These are phyloP conservation scores for Thoreauomyces humboldtii DNA, from an alignment of 192 early-diverging fungal genomes.

Conservation along the genomic window DNA sequence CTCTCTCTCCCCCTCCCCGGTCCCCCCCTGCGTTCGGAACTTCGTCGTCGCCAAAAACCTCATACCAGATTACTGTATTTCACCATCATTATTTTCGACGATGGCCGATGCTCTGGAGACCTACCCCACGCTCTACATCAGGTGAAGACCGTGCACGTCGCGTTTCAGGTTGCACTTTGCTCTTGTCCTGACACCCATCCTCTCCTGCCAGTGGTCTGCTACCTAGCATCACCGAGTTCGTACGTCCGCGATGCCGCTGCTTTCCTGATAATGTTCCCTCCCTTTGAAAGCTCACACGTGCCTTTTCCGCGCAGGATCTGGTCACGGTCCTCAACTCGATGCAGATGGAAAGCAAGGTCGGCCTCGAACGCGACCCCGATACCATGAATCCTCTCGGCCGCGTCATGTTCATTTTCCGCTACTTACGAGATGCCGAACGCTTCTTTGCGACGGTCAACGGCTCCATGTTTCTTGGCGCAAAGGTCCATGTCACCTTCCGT, in stretches of 20 bases:
- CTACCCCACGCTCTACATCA: conserved; percentile 48
- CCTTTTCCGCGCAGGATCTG: conserved; percentile 32
- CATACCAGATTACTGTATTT: too few species aligned
- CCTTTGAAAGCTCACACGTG: background rate
- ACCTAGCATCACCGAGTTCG: conserved; percentile 45
- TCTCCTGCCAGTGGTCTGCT: conserved; percentile 33
- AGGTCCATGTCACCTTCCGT: conserved; percentile 48
- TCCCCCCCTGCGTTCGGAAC: too few species aligned
- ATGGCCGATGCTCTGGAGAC: conserved; percentile 40
- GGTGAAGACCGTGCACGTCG: conserved; percentile 9
- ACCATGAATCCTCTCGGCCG: conserved; percentile 33
- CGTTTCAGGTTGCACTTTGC: background rate
- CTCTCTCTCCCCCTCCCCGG: too few species aligned
- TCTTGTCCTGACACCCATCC: background rate
- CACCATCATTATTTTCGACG: too few species aligned
- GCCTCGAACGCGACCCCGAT: conserved; percentile 37
- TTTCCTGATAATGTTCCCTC: background rate
- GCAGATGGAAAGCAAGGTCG: conserved; percentile 39
- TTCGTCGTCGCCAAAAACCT: too few species aligned
- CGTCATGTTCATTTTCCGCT: conserved; percentile 45
- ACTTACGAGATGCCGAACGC: conserved; percentile 45
- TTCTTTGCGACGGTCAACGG: conserved; percentile 53
- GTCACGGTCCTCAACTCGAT: conserved; percentile 47
- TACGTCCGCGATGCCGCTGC: background rate
- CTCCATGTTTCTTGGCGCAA: conserved; percentile 48